These are phyloP conservation scores for Plasmodium yoelii DNA, from an alignment of 169 alveolate species.

Conservation along the genomic window DNA sequence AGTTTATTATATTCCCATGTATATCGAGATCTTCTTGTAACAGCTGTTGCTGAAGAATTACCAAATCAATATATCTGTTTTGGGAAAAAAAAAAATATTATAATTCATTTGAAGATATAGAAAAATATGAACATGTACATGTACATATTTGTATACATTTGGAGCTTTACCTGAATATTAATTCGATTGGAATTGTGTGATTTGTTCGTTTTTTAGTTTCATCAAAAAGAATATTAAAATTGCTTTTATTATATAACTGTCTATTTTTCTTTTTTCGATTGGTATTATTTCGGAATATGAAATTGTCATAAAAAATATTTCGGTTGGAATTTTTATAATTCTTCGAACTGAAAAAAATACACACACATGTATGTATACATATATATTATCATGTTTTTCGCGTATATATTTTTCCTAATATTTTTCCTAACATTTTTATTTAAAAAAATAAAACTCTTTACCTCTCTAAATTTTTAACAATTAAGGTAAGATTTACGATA, in stretches of 20 bases:
- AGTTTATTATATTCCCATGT: constrained; percentile 28
- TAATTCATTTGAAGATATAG: neutral
- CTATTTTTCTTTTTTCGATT: constrained; percentile 13
- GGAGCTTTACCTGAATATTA: constrained; percentile 23
- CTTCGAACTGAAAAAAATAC: neutral
- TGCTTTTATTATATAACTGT: constrained; percentile 18
- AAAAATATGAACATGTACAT: neutral
- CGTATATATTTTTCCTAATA: too few species aligned
- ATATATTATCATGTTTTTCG: too few species aligned
- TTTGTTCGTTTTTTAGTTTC: constrained; percentile 9
- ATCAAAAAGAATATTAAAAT: constrained; percentile 53
- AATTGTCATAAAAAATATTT: constrained; percentile 17
- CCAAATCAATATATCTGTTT: constrained; percentile 25
- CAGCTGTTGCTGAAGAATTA: constrained; percentile 29
- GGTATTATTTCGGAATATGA: constrained; percentile 1
- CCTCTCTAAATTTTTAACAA: constrained; percentile 12
- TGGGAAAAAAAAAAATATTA: neutral
- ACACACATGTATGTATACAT: too few species aligned
- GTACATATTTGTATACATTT: neutral
- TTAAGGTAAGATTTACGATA: constrained; percentile 40
- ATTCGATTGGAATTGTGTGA: constrained; percentile 7
- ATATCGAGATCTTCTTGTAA: constrained; percentile 4
- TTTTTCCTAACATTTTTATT: neutral
- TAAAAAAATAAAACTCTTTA: neutral
- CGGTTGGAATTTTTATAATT: neutral